A percentile compares a stretch with the other conserved stretches of the same genome.
These are phyloP conservation scores for Rhododendron williamsianum DNA, from an alignment of 148 eudicot species.

Conservation along the genomic window DNA sequence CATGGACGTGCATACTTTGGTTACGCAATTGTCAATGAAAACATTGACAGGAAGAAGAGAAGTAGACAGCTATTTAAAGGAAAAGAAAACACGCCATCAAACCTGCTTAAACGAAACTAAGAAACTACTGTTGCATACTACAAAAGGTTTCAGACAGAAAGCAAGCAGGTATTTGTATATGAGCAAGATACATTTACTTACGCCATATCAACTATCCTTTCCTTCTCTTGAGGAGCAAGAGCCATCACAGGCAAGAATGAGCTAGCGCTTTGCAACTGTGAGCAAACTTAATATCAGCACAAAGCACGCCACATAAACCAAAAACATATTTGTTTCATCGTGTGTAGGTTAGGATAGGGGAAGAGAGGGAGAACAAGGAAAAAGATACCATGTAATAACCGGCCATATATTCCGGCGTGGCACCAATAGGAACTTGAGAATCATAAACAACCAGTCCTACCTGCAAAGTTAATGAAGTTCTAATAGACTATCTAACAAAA, in stretches of 20 bases:
- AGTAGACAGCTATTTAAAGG: not conserved
- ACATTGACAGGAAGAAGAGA: not conserved
- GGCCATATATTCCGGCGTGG: conserved; percentile 96
- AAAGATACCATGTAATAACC: conserved; percentile 84
- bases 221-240: conserved; percentile 89
- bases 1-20: not conserved
- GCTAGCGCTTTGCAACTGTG: conserved; percentile 83
- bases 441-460: conserved; percentile 89
- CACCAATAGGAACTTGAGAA: conserved; percentile 96
- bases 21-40: not conserved
- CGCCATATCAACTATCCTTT: conserved; percentile 88
- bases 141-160: not conserved
- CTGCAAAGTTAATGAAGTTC: conserved; percentile 25
- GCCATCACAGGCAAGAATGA: conserved; percentile 95
- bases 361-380: not conserved
- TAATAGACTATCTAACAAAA: not conserved
- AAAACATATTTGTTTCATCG: not conserved
- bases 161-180: not conserved
- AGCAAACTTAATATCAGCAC: conserved; percentile 24
- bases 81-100: not conserved
- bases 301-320: not conserved
- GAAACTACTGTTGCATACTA: not conserved
- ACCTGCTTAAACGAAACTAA: not conserved
- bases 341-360: not conserved
- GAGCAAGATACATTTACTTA: conserved; percentile 30